A percentile compares a stretch with the other conserved stretches of the same genome.
These are phyloP conservation scores for Exophiala lecanii-corni DNA, from an alignment of 2,329 filamentous ascomycete genomes.

Conservation along the genomic window DNA sequence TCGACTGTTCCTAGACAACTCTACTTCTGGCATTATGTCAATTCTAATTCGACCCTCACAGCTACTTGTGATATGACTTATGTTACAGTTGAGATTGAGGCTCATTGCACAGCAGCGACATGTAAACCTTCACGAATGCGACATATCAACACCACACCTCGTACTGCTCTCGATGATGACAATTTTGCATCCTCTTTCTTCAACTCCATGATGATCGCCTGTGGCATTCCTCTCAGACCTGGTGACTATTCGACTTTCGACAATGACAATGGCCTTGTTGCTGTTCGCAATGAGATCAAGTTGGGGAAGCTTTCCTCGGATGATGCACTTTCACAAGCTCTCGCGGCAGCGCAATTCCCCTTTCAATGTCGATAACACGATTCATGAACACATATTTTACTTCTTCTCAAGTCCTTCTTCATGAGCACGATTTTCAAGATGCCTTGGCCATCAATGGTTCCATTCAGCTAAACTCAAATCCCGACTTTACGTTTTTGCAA, in stretches of 20 bases:
- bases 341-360: not conserved
- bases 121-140: not conserved
- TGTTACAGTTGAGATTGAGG: not conserved
- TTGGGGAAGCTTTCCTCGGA: not conserved
- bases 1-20: slow-evolving; percentile 3
- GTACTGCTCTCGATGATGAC: not conserved
- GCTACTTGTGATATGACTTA: slow-evolving; percentile 7
- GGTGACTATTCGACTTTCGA: not conserved
- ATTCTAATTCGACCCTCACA: slow-evolving; percentile 4
- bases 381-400: slow-evolving; percentile 1
- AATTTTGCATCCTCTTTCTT: not conserved
- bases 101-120: not conserved
- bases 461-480: not conserved
- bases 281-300: not conserved
- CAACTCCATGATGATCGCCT: slow-evolving; percentile 1
- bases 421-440: slow-evolving; percentile 1
- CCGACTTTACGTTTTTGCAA: not conserved
- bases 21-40: slow-evolving; percentile 10
- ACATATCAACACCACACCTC: not conserved
- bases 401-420: not conserved
- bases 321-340: not conserved
- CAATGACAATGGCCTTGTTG: not conserved
- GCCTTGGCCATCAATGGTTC: not conserved
- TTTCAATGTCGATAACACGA: not conserved
- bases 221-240: not conserved